Conservation (phyloP, 768 basidiomycete species). For the Russula abietina region DNA sequence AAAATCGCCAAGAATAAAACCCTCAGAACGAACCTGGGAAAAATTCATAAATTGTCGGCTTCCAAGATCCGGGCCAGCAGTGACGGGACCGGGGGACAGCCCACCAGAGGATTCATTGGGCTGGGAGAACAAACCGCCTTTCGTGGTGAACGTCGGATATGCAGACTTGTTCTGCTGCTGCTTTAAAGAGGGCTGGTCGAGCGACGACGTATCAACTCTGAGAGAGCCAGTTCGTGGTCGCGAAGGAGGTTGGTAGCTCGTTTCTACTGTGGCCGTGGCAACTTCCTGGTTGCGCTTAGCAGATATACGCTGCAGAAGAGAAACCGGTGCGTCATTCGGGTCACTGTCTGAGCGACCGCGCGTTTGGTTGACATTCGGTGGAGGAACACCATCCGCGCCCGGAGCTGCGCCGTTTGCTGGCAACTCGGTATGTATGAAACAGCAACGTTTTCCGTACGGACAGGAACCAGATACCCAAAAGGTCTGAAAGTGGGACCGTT, state of each 20-base stretch:
- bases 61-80: slow-evolving; percentile 80
- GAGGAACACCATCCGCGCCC: slow-evolving; percentile 48
- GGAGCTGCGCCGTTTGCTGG: slow-evolving; percentile 57
- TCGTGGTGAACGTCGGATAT: slow-evolving; percentile 55
- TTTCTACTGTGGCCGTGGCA: slow-evolving; percentile 31
- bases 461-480: slow-evolving; percentile 94
- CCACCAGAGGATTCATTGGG: slow-evolving; percentile 52
- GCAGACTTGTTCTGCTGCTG: slow-evolving; percentile 81
- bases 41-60: slow-evolving; percentile 72
- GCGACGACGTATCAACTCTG: slow-evolving; percentile 65
- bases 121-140: slow-evolving; percentile 49
- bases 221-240: slow-evolving; percentile 64
- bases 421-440: slow-evolving; percentile 88
- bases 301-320: slow-evolving; percentile 71
- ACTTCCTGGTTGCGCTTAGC: slow-evolving; percentile 54
- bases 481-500: slow-evolving; percentile 44
- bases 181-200: slow-evolving; percentile 46
- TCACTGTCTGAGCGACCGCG: slow-evolving; percentile 74
- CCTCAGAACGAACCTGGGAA: slow-evolving; percentile 54
- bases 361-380: slow-evolving; percentile 44
- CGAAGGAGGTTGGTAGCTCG: slow-evolving; percentile 45
- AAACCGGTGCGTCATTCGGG: slow-evolving; percentile 61
- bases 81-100: slow-evolving; percentile 74
- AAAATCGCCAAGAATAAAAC: not conserved
- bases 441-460: slow-evolving; percentile 87